Evolutionary conservation across 1,139 yeast species (phyloP).

Genomic region (Protomyces macrosporus): DNA sequence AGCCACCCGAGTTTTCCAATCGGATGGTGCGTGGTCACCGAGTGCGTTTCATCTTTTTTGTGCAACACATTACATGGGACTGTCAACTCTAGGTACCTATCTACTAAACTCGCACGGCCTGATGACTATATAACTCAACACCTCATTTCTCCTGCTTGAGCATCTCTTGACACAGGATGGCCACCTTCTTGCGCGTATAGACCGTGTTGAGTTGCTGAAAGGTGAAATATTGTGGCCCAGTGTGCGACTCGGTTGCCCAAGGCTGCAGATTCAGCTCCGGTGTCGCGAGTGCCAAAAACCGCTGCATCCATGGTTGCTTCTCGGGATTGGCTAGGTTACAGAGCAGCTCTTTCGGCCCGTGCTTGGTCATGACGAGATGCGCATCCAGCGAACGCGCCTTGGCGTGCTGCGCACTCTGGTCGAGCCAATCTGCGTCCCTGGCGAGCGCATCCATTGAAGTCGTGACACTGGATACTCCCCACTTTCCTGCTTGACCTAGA

Average conservation of each 20-base stretch:
- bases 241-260: neutral
- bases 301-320: neutral
- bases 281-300: constrained; percentile 6
- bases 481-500: constrained; percentile 47
- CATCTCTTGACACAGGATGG: constrained; percentile 12
- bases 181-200: constrained; percentile 20
- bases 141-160: neutral
- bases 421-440: constrained; percentile 25
- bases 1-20: neutral
- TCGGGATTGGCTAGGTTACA: neutral
- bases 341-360: constrained; percentile 16
- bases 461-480: constrained; percentile 71
- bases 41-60: neutral
- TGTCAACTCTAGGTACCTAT: too few species aligned
- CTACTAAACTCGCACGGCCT: too few species aligned
- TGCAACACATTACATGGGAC: neutral
- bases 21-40: neutral
- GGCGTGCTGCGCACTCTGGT: constrained; percentile 37
- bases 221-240: neutral
- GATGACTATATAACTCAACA: too few species aligned
- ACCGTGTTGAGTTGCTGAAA: constrained; percentile 13
- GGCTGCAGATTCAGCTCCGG: constrained; percentile 6
- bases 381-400: constrained; percentile 48
- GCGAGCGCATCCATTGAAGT: constrained; percentile 53
- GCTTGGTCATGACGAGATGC: constrained; percentile 48